Evolutionary conservation across 495 filamentous ascomycete genomes (phyloP).

Genomic region (Aspergillus taichungensis): DNA sequence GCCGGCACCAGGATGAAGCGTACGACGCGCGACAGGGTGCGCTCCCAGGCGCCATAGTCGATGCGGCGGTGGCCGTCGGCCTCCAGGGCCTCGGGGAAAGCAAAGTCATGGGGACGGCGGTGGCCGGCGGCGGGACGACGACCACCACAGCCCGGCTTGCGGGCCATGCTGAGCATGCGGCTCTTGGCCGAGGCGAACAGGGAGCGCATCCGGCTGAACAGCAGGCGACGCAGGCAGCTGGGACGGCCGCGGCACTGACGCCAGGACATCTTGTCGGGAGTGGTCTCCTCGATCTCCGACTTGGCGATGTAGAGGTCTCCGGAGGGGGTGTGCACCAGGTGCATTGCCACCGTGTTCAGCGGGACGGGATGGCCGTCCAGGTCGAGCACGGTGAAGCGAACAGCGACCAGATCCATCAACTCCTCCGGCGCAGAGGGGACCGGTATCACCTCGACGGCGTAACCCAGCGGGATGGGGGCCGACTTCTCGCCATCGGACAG

Average conservation of each 20-base stretch:
- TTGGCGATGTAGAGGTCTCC: constrained; percentile 31
- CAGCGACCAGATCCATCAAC: constrained; percentile 24
- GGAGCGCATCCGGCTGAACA: constrained; percentile 29
- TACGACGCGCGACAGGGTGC: constrained; percentile 35
- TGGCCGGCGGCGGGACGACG: constrained; percentile 8
- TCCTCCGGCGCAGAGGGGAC: constrained; percentile 20
- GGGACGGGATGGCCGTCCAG: constrained; percentile 41
- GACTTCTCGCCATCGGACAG: constrained; percentile 26
- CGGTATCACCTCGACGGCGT: constrained; percentile 36
- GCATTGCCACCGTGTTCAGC: constrained; percentile 39
- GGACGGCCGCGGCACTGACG: constrained; percentile 32
- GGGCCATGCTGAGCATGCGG: constrained; percentile 25
- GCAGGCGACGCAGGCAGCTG: constrained; percentile 31
- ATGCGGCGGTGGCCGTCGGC: constrained; percentile 18
- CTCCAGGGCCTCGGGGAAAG: constrained; percentile 4
- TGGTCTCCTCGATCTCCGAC: constrained; percentile 29
- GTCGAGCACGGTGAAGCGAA: constrained; percentile 42
- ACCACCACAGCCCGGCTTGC: constrained; percentile 19
- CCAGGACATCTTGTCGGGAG: constrained; percentile 28
- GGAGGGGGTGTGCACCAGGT: constrained; percentile 27
- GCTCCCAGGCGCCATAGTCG: constrained; percentile 32
- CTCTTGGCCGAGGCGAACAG: constrained; percentile 32
- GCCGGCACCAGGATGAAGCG: constrained; percentile 42
- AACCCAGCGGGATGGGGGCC: constrained; percentile 30
- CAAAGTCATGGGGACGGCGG: constrained; percentile 4